Evolutionary conservation across 2,329 filamentous ascomycete species (phyloP).

Genomic region (Alternaria panax): DNA sequence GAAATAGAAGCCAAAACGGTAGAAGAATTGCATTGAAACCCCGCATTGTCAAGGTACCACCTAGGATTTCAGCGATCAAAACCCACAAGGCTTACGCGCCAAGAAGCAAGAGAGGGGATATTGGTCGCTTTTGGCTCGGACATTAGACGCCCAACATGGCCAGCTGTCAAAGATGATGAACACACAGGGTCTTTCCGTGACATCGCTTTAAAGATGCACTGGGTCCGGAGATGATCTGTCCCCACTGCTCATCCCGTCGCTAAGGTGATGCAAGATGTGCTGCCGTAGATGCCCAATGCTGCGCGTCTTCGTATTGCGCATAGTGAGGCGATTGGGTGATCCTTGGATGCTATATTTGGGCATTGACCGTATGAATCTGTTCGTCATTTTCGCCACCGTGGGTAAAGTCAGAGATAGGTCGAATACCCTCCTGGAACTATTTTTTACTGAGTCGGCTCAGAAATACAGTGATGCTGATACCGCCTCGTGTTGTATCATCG

Average conservation of each 20-base stretch:
- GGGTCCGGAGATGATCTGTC: slow-evolving; percentile 10
- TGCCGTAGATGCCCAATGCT: slow-evolving; percentile 13
- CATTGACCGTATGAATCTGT: slow-evolving; percentile 8
- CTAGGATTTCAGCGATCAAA: neutral
- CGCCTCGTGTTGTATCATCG: neutral
- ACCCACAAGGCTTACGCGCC: neutral
- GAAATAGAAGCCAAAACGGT: neutral
- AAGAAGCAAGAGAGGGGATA: neutral
- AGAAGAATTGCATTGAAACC: neutral
- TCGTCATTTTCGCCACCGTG: neutral
- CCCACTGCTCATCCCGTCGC: slow-evolving; percentile 8
- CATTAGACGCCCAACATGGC: slow-evolving; percentile 5
- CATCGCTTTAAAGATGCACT: slow-evolving; percentile 1
- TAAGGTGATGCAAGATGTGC: slow-evolving; percentile 8
- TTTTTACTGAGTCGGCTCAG: neutral
- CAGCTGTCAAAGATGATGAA: slow-evolving; percentile 1
- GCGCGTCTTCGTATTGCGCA: slow-evolving; percentile 10
- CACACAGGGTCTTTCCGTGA: neutral
- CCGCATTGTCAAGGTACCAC: neutral
- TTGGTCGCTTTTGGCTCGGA: neutral
- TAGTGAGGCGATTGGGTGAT: slow-evolving; percentile 1
- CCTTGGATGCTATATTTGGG: slow-evolving; percentile 1
- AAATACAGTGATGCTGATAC: neutral
- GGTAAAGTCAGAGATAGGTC: neutral
- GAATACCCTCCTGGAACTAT: neutral